Conservation (phyloP, 2,329 filamentous ascomycete genomes). For the Lecanicillium sp. region DNA sequence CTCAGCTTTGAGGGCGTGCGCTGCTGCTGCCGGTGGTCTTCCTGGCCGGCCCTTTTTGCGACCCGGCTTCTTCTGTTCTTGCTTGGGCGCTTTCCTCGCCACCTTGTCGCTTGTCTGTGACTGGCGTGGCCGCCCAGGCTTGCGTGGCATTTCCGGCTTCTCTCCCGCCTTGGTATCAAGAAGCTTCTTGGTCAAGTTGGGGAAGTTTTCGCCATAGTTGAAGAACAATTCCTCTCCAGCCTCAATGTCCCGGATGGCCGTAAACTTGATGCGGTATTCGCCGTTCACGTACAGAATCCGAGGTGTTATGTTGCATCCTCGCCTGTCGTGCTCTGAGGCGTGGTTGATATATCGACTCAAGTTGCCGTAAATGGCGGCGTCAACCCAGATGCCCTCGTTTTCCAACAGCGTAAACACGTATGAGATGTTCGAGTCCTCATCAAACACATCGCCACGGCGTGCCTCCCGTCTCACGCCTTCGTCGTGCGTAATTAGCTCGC, state of each 20-base stretch:
- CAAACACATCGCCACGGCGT: conserved; percentile 50
- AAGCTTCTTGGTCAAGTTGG: conserved; percentile 44
- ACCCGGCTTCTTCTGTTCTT: conserved; percentile 15
- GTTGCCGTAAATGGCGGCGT: conserved; percentile 71
- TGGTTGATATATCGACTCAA: conserved; percentile 82
- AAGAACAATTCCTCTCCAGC: conserved; percentile 75
- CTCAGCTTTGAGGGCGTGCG: conserved; percentile 10
- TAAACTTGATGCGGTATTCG: conserved; percentile 69
- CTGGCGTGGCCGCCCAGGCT: conserved; percentile 13
- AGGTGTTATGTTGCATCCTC: conserved; percentile 54
- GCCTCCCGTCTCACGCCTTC: conserved; percentile 64
- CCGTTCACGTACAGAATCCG: conserved; percentile 67
- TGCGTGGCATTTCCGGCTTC: conserved; percentile 19
- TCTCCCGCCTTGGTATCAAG: conserved; percentile 28
- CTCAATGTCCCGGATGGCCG: conserved; percentile 57
- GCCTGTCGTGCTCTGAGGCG: conserved; percentile 42
- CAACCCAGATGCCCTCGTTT: conserved; percentile 58
- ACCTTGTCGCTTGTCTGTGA: conserved; percentile 12
- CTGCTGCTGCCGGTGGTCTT: no score
- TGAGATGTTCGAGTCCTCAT: conserved; percentile 53
- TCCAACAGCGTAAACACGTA: conserved; percentile 56
- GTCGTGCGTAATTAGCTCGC: conserved; percentile 64
- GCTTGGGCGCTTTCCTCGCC: conserved; percentile 16
- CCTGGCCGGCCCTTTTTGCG: conserved; percentile 12
- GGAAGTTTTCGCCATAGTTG: conserved; percentile 67